These are phyloP conservation scores for Erodium trifolium DNA, from an alignment of 441 rosid genomes.

Conservation along the genomic window DNA sequence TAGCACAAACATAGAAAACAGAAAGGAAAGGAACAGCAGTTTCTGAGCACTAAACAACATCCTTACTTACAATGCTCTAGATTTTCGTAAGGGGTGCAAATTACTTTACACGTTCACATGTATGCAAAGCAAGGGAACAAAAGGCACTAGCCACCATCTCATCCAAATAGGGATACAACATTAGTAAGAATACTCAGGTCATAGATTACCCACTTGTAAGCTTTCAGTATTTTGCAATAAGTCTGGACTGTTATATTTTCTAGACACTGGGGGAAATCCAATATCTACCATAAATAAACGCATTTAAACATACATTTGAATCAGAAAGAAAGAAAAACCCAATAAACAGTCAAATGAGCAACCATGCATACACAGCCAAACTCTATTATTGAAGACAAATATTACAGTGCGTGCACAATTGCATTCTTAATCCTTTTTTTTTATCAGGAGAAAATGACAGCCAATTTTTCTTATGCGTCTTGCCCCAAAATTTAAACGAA, in stretches of 20 bases:
- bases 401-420: not conserved
- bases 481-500: not conserved
- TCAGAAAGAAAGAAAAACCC: too few species aligned
- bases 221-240: not conserved
- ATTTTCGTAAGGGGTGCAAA: not conserved
- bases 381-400: not conserved
- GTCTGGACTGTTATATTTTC: not conserved
- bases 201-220: not conserved
- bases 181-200: not conserved
- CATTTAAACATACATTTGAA: not conserved
- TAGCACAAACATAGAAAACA: conserved; percentile 10
- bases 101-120: not conserved
- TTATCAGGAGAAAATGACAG: not conserved
- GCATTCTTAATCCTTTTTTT: not conserved
- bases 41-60: not conserved
- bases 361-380: not conserved
- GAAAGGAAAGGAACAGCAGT: not conserved
- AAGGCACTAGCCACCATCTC: not conserved
- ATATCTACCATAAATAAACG: not conserved
- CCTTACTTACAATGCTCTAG: not conserved
- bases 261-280: not conserved
- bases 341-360: not conserved
- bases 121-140: not conserved
- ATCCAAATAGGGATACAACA: not conserved
- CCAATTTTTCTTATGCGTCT: not conserved